Base-by-base conservation (phyloP, 306 rosid genomes). In the Prunus padus region DNA sequence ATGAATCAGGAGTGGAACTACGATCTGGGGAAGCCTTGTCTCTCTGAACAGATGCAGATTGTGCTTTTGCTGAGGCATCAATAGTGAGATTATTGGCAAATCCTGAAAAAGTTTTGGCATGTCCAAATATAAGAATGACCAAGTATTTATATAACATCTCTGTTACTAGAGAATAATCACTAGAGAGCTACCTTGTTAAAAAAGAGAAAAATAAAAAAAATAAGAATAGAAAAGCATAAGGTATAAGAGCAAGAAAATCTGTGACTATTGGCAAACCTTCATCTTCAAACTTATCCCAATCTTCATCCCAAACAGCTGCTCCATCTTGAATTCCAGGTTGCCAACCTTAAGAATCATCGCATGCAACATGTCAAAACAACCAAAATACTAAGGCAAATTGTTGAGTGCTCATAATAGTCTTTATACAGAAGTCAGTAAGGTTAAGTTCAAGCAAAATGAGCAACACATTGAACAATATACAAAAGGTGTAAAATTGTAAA, bases 211-310 rank as follows among this genome's bases (percentile, higher is more conserved):
- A 13, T 6, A 23, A 5, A 52, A 62, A n/a, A 2, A 54, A 42
- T 45, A 26, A 47, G 11, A 15, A 31, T 15, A 11, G 51, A 23
- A 14, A 76, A 44, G 10, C 45, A 45, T 25, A 49, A 13, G 15
- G 44, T 19, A 42, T 25, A 16, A 4, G 7, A 18, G n/a, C 23
- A 46, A 13, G 59, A 75, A 59, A 51, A 28, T 33, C 51, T 44
- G 50, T 19, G 15, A 47, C 75, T 23, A 49, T 20, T 70, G 65
- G 78, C 85, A 63, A 77, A 95, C 98, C 97, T 86, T 90, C 98
- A 67, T 95, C 98, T 83, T 95, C 98, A 72, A 95, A 95, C 83
- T 95, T 95, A 88, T 95, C 98, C 98, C 98, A 95, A 57, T 95
- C 98, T 86, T 95, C 98, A 77, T 95, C 98, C 98, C 98, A 95